Base-by-base conservation (phyloP, 805 yeast genomes). In the Suhomyces pyralidae region DNA sequence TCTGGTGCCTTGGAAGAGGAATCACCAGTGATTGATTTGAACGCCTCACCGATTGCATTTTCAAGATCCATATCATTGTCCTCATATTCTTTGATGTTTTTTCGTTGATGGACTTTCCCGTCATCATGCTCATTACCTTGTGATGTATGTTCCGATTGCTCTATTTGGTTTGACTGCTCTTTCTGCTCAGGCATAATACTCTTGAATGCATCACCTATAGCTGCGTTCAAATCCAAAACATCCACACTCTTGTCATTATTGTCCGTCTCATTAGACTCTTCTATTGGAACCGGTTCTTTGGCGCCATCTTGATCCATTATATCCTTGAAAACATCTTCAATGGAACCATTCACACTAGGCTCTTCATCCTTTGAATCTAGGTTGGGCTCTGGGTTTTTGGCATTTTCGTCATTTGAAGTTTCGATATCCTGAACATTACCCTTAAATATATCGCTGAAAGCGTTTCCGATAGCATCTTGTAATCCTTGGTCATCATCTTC, bases 1-100 rank as follows among this genome's bases (percentile, higher is more conserved):
- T 15, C 40, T 22, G 20, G 26, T 12, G 26, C n/a, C 17, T 38
- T 30, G 17, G 30, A 36, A 9, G 26, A 17, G 12, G 17, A n/a
- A 3, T 40, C 22, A 3, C 26, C 36, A 12, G 49, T 20, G 10
- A 52, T 38, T 17, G 55, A 52, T 28, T 51, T 52, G 40, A 58
- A 56, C 2, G 59, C 61, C 42, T 56, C 55, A 2, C 58, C 61
- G n/a, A 60, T 60, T 12, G 63, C 63, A 38, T 55, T 56, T 22
- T 59, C 58, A 49, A 61, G 45, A 40, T 54, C 61, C 9, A 51
- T 10, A 26, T 60, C 60, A 8, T 45, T 14, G 12, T 32, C 26
- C 7, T 53, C 48, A 8, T 49, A 20, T 7, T 24, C 30, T 14
- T 42, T 17, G 1, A 14, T n/a, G 3, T 24, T n/a, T n/a, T 24